phyloP scores from a whole-genome alignment of 805 yeast species.

The Ogataea salicorniae region DNA sequence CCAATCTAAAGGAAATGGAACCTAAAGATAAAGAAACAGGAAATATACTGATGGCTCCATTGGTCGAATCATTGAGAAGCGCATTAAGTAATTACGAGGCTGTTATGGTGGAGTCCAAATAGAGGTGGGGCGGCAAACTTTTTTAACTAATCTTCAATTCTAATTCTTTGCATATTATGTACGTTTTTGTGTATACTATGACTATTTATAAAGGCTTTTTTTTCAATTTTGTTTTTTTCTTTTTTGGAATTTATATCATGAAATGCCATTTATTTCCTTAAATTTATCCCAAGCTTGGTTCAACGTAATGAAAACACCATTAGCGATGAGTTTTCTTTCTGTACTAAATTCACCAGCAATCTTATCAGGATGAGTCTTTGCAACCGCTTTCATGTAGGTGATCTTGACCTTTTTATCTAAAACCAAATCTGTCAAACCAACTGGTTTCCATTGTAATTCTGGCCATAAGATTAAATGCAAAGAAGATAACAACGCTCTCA shows the following conservation, averaged over 20 bases:
- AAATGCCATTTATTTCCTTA: slow-evolving; percentile 46
- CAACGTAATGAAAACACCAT: slow-evolving; percentile 74
- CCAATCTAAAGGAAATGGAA: slow-evolving; percentile 18
- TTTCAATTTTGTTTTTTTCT: not conserved
- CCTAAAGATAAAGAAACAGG: slow-evolving; percentile 15
- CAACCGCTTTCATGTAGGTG: slow-evolving; percentile 74
- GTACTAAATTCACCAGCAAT: slow-evolving; percentile 50
- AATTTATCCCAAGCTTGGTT: slow-evolving; percentile 90
- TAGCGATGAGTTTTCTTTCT: slow-evolving; percentile 79
- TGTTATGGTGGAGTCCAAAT: slow-evolving; percentile 28
- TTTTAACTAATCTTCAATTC: no score
- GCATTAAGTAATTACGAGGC: slow-evolving; percentile 44
- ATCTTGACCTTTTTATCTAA: slow-evolving; percentile 86
- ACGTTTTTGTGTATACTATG: not conserved
- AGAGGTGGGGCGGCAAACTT: not conserved
- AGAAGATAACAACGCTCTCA: slow-evolving; percentile 70
- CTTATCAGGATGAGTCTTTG: slow-evolving; percentile 83
- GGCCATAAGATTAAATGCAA: slow-evolving; percentile 67
- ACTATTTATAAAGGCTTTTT: slow-evolving; percentile 1
- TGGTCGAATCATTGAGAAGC: slow-evolving; percentile 37
- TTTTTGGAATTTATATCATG: not conserved
- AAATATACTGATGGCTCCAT: slow-evolving; percentile 34
- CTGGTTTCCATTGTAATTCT: slow-evolving; percentile 58
- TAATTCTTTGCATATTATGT: no score
- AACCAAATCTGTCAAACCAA: slow-evolving; percentile 70